phyloP scores from a whole-genome alignment of 2,329 filamentous ascomycete genomes.

The Ophiognomonia clavigignenti-juglandacearum region DNA sequence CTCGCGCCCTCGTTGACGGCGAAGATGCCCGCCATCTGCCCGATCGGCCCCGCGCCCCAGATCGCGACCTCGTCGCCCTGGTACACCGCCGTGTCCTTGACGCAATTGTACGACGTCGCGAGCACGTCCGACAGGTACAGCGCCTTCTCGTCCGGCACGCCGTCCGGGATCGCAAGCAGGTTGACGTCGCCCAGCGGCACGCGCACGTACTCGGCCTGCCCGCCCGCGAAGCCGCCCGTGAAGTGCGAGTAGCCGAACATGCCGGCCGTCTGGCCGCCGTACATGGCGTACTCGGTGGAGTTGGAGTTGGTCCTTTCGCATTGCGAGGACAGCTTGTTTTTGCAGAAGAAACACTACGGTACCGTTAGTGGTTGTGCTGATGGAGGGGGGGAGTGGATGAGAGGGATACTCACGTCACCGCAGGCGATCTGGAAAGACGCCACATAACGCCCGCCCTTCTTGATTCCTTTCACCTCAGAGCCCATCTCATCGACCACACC shows the following conservation, averaged over 20 bases:
- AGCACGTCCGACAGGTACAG: constrained; percentile 80
- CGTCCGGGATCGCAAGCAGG: constrained; percentile 70
- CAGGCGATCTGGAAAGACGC: constrained; percentile 83
- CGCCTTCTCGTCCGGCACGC: constrained; percentile 79
- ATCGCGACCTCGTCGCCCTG: constrained; percentile 73
- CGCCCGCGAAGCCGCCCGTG: constrained; percentile 81
- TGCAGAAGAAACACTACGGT: constrained; percentile 68
- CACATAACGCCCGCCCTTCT: constrained; percentile 66
- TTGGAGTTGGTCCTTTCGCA: constrained; percentile 79
- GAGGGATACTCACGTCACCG: constrained; percentile 30
- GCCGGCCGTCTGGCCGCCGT: constrained; percentile 70
- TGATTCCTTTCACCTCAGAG: constrained; percentile 44
- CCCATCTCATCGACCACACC: constrained; percentile 54
- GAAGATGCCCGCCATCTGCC: constrained; percentile 78
- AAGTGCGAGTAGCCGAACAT: constrained; percentile 75
- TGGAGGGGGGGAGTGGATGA: neutral
- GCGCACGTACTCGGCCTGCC: constrained; percentile 81
- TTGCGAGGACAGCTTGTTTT: constrained; percentile 71
- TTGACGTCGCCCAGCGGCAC: constrained; percentile 80
- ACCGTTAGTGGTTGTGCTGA: neutral
- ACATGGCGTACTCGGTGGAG: constrained; percentile 66
- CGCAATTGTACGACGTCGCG: constrained; percentile 72
- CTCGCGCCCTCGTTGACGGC: constrained; percentile 67
- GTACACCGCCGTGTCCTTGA: constrained; percentile 79
- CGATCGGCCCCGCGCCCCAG: constrained; percentile 82